Evolutionary conservation across 257 asterid species (phyloP).

Genomic region (Cinchona pubescens): DNA sequence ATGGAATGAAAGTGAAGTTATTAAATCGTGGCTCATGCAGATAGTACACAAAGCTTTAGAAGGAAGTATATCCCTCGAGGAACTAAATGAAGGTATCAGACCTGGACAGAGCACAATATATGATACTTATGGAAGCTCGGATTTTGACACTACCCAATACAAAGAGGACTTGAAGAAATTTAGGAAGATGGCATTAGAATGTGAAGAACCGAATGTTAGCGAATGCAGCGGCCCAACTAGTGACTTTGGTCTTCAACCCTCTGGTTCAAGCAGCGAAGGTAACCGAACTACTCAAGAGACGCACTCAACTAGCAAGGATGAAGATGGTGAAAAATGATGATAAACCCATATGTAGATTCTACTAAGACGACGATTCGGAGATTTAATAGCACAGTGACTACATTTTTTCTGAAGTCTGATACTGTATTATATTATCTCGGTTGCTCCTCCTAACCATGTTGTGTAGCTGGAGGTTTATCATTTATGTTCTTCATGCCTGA

Average conservation of each 20-base stretch:
- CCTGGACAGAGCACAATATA: conserved; percentile 41
- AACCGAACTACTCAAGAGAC: conserved; percentile 29
- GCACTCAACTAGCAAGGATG: conserved; percentile 13
- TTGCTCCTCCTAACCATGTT: not conserved
- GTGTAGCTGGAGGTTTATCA: not conserved
- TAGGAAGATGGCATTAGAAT: conserved; percentile 69
- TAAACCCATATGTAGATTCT: no score
- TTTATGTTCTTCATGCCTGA: not conserved
- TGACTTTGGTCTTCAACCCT: conserved; percentile 59
- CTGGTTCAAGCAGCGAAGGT: conserved; percentile 67
- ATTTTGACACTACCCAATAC: conserved; percentile 58
- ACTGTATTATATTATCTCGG: not conserved
- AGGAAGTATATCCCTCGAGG: conserved; percentile 60
- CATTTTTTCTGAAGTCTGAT: not conserved
- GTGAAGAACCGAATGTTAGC: conserved; percentile 45
- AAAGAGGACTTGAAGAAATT: conserved; percentile 75
- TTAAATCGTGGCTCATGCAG: conserved; percentile 33
- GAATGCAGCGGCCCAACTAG: conserved; percentile 72
- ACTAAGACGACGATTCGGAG: no score
- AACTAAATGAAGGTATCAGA: conserved; percentile 42
- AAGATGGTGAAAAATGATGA: not conserved
- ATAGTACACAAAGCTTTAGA: conserved; percentile 58
- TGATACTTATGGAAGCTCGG: conserved; percentile 56
- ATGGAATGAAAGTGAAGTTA: not conserved
- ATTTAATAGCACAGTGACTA: not conserved